These are phyloP conservation scores for Venturia carpophila DNA, from an alignment of 2,329 filamentous ascomycete genomes.

Conservation along the genomic window DNA sequence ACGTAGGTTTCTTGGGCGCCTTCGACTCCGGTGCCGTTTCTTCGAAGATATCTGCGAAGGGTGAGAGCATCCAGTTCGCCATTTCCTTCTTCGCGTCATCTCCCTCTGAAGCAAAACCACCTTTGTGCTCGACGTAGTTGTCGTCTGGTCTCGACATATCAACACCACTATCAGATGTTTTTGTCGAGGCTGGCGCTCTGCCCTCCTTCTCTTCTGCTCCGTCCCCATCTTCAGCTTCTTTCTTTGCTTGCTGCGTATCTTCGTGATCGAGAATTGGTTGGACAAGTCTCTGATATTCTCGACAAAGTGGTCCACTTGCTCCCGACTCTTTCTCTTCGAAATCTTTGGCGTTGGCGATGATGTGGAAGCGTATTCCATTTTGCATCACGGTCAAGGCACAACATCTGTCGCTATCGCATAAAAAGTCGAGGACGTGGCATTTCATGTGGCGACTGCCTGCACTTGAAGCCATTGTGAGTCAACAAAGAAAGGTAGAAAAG, in stretches of 20 bases:
- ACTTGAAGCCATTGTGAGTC: neutral
- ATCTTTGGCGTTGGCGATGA: conserved; percentile 26
- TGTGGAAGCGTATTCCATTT: conserved; percentile 28
- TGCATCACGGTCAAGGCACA: conserved; percentile 28
- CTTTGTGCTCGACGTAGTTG: conserved; percentile 19
- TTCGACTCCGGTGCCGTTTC: conserved; percentile 18
- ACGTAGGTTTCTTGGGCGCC: conserved; percentile 20
- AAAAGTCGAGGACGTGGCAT: conserved; percentile 28
- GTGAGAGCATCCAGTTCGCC: conserved; percentile 28
- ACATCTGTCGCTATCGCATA: conserved; percentile 27
- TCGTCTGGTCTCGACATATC: conserved; percentile 22
- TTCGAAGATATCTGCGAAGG: conserved; percentile 22
- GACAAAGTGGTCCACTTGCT: conserved; percentile 21
- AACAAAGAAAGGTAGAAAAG: neutral
- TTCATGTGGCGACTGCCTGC: conserved; percentile 6
- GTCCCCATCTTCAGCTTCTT: conserved; percentile 21
- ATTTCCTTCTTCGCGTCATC: conserved; percentile 24
- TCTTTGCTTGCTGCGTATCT: conserved; percentile 20
- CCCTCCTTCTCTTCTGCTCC: conserved; percentile 19
- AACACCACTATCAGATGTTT: conserved; percentile 25
- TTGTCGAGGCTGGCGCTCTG: neutral
- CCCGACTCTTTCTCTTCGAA: conserved; percentile 22
- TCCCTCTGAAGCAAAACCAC: conserved; percentile 17
- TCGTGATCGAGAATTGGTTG: conserved; percentile 1
- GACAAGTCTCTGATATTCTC: conserved; percentile 24